phyloP scores from a whole-genome alignment of 1,139 yeast genomes.

The Martiniozyma asiatica region DNA sequence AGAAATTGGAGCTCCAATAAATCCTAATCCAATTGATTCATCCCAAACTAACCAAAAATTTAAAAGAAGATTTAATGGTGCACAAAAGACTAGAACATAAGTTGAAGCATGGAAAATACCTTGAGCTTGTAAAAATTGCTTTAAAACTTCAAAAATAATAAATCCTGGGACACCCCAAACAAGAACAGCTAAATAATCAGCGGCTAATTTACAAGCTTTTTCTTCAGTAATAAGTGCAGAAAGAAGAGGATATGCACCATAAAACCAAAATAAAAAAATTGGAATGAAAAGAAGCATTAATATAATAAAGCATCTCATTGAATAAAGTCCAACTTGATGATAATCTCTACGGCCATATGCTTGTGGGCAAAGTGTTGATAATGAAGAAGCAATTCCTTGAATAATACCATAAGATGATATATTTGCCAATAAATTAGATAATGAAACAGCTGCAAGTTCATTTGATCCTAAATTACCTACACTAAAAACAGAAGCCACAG shows the following conservation, averaged over 20 bases:
- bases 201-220: constrained; percentile 41
- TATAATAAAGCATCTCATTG: constrained; percentile 52
- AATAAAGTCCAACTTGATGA: constrained; percentile 52
- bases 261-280: constrained; percentile 45
- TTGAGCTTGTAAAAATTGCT: constrained; percentile 65
- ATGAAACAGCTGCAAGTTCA: constrained; percentile 62
- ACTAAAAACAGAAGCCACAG: constrained; percentile 73
- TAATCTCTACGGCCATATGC: constrained; percentile 59
- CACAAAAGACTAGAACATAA: constrained; percentile 52
- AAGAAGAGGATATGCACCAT: constrained; percentile 37
- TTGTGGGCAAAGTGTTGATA: constrained; percentile 70
- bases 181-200: constrained; percentile 40
- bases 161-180: constrained; percentile 61
- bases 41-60: constrained; percentile 61
- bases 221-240: constrained; percentile 36
- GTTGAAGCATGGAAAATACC: constrained; percentile 75
- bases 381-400: constrained; percentile 63
- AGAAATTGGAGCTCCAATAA: constrained; percentile 64
- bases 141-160: constrained; percentile 59
- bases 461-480: constrained; percentile 77
- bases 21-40: constrained; percentile 45
- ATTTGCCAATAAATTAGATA: constrained; percentile 66
- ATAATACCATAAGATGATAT: constrained; percentile 62
- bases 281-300: constrained; percentile 46
- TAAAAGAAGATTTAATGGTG: constrained; percentile 55